Conservation (phyloP, 225 moss, liverwort and hornwort species). For the Marchantia paleacea region DNA sequence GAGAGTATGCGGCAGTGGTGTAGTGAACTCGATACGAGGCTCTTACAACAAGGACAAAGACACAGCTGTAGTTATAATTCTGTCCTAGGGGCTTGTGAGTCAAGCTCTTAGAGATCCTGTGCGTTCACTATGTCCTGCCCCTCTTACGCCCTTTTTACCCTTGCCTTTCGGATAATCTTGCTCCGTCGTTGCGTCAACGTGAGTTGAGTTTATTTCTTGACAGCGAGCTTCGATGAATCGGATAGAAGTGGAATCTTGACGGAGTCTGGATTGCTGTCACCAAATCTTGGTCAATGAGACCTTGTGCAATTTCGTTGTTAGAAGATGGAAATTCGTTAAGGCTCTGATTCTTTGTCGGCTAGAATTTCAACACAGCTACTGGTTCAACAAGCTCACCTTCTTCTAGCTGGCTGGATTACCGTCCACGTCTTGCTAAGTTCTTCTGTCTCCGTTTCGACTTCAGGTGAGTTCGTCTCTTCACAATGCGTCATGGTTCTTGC, state of each 20-base stretch:
- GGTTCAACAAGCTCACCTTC: not conserved
- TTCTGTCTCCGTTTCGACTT: not conserved
- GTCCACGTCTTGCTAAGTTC: not conserved
- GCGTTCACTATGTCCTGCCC: not conserved
- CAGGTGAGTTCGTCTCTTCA: slow-evolving; percentile 24
- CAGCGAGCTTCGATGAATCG: slow-evolving; percentile 15
- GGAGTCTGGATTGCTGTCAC: not conserved
- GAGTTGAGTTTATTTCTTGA: slow-evolving; percentile 15
- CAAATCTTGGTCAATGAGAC: slow-evolving; percentile 7
- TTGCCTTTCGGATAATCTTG: not conserved
- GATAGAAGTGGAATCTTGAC: slow-evolving; percentile 12
- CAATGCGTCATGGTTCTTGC: not conserved
- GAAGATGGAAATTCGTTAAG: slow-evolving; percentile 21
- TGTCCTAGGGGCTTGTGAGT: not conserved
- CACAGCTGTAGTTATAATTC: not conserved
- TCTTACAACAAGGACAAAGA: not conserved
- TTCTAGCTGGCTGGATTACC: not conserved
- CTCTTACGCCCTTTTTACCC: not conserved
- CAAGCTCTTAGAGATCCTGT: not conserved
- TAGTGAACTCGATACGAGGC: not conserved
- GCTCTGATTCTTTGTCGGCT: not conserved
- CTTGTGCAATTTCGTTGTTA: not conserved
- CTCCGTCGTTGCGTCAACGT: not conserved
- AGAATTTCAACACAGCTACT: not conserved
- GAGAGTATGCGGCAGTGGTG: not conserved